phyloP scores from a whole-genome alignment of 2,329 filamentous ascomycete genomes.

The Niveomyces coronatus region DNA sequence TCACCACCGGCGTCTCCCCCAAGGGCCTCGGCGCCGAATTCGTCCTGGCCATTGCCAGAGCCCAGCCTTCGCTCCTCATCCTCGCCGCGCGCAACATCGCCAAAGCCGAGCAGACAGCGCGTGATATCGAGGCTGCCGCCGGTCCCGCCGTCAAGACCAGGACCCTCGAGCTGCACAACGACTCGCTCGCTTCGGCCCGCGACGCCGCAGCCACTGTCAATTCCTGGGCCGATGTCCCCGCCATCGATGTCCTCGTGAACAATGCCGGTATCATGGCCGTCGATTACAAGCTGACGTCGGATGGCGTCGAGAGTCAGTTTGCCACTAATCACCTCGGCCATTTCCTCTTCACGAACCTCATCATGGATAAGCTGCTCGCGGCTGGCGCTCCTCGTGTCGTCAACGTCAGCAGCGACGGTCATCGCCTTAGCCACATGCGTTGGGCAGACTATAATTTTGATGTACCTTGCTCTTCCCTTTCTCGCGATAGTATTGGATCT shows the following conservation, averaged over 20 bases:
- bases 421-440: slow-evolving; percentile 30
- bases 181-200: slow-evolving; percentile 29
- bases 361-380: slow-evolving; percentile 21
- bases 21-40: slow-evolving; percentile 23
- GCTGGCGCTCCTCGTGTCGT: slow-evolving; percentile 25
- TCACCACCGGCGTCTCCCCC: slow-evolving; percentile 27
- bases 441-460: slow-evolving; percentile 35
- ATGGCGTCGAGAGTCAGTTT: slow-evolving; percentile 30
- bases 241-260: slow-evolving; percentile 32
- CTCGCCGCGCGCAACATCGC: slow-evolving; percentile 27
- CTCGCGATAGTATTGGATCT: no score
- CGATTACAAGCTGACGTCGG: slow-evolving; percentile 18
- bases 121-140: slow-evolving; percentile 20
- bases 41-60: slow-evolving; percentile 22
- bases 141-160: slow-evolving; percentile 22
- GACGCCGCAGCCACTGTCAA: slow-evolving; percentile 27
- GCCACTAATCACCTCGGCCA: slow-evolving; percentile 28
- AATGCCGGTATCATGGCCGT: slow-evolving; percentile 33
- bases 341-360: slow-evolving; percentile 29
- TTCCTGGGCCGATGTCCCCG: slow-evolving; percentile 20
- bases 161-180: slow-evolving; percentile 28
- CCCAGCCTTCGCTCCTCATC: slow-evolving; percentile 26
- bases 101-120: slow-evolving; percentile 26
- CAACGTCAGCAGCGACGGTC: slow-evolving; percentile 33
- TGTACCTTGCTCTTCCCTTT: no score